Evolutionary conservation across 179 eudicot genomes (phyloP).

Genomic region (Silene coronaria): DNA sequence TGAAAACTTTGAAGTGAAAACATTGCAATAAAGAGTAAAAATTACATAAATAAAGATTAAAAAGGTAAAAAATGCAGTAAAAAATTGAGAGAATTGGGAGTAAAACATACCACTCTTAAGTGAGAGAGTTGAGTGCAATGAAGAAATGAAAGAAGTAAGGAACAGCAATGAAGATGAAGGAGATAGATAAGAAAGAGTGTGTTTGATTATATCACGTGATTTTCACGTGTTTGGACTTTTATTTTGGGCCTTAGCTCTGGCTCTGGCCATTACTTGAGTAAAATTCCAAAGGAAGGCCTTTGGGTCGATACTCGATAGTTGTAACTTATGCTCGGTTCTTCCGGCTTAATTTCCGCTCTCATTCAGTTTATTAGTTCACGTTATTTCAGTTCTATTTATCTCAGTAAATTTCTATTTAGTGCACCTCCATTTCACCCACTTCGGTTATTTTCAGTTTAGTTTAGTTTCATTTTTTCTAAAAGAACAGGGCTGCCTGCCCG

Average conservation of each 20-base stretch:
- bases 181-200: conserved; percentile 21
- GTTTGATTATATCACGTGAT: conserved; percentile 13
- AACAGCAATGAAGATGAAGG: conserved; percentile 13
- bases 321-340: too few species aligned
- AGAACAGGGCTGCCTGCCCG: too few species aligned
- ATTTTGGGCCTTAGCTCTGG: not conserved
- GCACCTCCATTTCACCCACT: too few species aligned
- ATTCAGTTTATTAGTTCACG: too few species aligned
- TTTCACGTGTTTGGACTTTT: conserved; percentile 16
- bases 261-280: not conserved
- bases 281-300: not conserved
- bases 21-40: not conserved
- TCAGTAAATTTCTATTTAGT: too few species aligned
- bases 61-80: not conserved
- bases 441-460: too few species aligned
- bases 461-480: too few species aligned
- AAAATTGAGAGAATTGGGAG: not conserved
- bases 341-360: too few species aligned
- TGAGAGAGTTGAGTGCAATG: conserved; percentile 9
- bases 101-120: conserved; percentile 5
- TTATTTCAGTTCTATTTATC: too few species aligned
- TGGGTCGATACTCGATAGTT: too few species aligned
- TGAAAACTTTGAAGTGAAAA: not conserved
- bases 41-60: not conserved
- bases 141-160: not conserved